Base-by-base conservation (phyloP, 192 early-diverging fungal genomes). In the Entomortierella parvispora region DNA sequence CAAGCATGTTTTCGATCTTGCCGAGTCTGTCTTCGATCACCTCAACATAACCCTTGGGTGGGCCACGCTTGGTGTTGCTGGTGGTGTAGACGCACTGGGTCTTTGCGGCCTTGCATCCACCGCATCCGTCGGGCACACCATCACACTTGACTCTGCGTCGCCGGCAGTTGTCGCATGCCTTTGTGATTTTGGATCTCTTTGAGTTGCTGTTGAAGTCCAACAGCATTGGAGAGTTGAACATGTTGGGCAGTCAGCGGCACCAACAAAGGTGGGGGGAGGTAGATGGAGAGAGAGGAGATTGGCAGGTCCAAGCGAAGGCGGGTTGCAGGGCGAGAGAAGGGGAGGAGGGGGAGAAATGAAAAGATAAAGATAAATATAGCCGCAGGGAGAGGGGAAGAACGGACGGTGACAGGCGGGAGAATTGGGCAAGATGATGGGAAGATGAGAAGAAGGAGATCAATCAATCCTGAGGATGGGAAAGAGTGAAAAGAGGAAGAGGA, bases 1-100 rank as follows among this genome's bases (percentile, higher is more conserved):
- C 75, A 25, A 93, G 68, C 51, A 91, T 83, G 49, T 68, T 80
- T 65, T 91, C 89, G 26, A 87, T 80, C 62, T 85, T 84, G 67
- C 81, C 82, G 29, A 92, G 76, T 32, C 88, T 79, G 62, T 80
- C 83, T 54, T 92, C 91, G 23, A 92, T 91, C 17, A 82, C 86
- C 31, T 90, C 91, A 22, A 91, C 90, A 75, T 92, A 92, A 31
- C 91, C 91, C 62, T 89, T 89, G 44, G 88, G 87, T 15, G 90
- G 90, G 0, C 90, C 90, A 25, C 91, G 90, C 70, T 92, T 92
- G 51, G 89, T 91, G 40, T 87, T 82, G 9, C 82, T 79, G 59
- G 87, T 84, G 26, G 87, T 86, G 69, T 89, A 92, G 14, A 86
- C 83, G 62, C 91, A 92, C n/a, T 80, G 69, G 14, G 59, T 62